A percentile compares a stretch with the other conserved stretches of the same genome.
phyloP scores from a whole-genome alignment of 352 stramenopile species.

The Phytophthora macrochlamydospora region DNA sequence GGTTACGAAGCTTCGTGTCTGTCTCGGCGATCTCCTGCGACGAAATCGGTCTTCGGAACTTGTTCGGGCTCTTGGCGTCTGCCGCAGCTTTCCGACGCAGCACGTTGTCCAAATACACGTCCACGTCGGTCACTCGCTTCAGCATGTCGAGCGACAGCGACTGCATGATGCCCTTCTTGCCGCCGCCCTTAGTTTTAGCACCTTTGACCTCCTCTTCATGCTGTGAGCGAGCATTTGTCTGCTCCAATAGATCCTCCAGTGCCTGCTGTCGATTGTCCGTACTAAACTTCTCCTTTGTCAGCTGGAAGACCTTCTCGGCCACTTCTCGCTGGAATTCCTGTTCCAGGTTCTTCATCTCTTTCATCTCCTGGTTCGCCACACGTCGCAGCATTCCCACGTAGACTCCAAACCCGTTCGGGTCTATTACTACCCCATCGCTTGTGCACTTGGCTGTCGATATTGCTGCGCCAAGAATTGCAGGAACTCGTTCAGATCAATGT shows the following conservation, averaged over 20 bases:
- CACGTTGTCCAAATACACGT: conserved; percentile 87
- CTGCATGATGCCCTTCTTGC: conserved; percentile 39
- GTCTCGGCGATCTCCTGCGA: conserved; percentile 76
- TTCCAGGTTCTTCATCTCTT: conserved; percentile 81
- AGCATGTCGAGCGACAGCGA: conserved; percentile 85
- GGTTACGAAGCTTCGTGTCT: conserved; percentile 78
- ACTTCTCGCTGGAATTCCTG: conserved; percentile 84
- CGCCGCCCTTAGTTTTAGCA: conserved; percentile 11
- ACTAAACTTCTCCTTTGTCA: conserved; percentile 88
- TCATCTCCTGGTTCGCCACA: conserved; percentile 76
- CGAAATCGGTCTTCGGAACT: conserved; percentile 51
- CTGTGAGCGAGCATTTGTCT: conserved; percentile 28
- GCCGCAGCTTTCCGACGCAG: conserved; percentile 59
- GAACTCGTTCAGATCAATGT: conserved; percentile 75
- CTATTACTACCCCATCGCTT: conserved; percentile 70
- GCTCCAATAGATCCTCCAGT: conserved; percentile 62
- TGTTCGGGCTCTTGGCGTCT: conserved; percentile 32
- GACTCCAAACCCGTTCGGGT: conserved; percentile 66
- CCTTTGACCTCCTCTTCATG: background rate
- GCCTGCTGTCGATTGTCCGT: conserved; percentile 78
- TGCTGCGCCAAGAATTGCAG: conserved; percentile 74
- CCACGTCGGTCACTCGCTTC: conserved; percentile 77
- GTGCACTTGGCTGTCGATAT: conserved; percentile 59
- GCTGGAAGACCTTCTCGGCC: conserved; percentile 77
- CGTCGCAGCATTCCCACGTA: conserved; percentile 83